Base-by-base conservation (phyloP, 768 basidiomycete genomes). In the Phaeolepiota aurea region DNA sequence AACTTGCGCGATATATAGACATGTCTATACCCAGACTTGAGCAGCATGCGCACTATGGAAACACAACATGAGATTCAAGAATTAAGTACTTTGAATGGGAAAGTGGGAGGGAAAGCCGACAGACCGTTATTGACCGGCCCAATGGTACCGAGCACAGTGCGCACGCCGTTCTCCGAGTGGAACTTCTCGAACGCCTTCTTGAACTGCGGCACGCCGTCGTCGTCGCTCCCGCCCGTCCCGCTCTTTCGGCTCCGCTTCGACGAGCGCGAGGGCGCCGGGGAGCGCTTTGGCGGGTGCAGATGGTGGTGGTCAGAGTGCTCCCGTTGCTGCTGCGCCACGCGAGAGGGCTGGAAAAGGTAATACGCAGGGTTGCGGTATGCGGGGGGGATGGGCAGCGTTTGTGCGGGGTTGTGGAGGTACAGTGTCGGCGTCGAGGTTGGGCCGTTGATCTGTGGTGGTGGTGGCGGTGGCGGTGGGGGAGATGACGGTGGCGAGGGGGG, bases 1-100 rank as follows among this genome's bases (percentile, higher is more conserved):
- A 98, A 99, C 54, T 85, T 83, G 41, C 96, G 77, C 10, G 92
- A 96, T 44, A 99, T 84, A 62, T 99, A 99, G 38, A 97, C 93
- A 52, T 93, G 82, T 11, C 90, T 72, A 59, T 98, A 85, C 13
- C 96, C 93, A 13, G 77, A 74, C 61, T 90, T 94, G 44, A 99
- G 69, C 28, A 97, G 74, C 93, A 97, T 99, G 14, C 87, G 79
- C 1, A 93, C 90, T 90, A 35, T 35, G 7, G 12, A 30, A 4
- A 14, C 41, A 12, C 11, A 22, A 32, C 15, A 44, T 16, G 21
- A 5, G 23, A 14, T 7, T 10, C 15, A n/a, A 14, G 20, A 31
- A 40, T 11, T 5, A 28, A 3, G n/a, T n/a, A n/a, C n/a, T n/a
- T n/a, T n/a, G n/a, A n/a, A n/a, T n/a, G n/a, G n/a, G n/a, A n/a